These are phyloP conservation scores for Coelastrella sp. DNA, from an alignment of 139 green algal genomes.

Conservation along the genomic window DNA sequence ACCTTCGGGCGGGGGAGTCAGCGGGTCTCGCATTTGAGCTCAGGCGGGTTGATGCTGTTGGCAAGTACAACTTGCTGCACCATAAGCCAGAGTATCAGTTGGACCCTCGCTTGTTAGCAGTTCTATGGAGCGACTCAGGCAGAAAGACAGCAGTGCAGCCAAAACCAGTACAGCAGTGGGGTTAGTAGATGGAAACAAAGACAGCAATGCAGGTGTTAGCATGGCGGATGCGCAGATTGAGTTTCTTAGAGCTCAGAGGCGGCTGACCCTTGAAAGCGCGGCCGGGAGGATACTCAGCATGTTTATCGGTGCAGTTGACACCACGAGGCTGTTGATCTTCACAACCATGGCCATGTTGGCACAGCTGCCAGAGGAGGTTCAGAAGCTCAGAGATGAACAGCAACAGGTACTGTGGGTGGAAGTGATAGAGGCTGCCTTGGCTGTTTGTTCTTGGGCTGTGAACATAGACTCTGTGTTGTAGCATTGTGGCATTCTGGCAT, in stretches of 20 bases:
- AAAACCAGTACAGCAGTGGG: neutral
- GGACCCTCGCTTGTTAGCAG: neutral
- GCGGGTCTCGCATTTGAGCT: neutral
- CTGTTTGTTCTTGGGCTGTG: no score
- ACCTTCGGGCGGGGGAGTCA: neutral
- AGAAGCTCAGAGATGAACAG: slow-evolving; percentile 37
- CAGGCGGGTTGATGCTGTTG: no score
- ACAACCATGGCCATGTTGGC: neutral
- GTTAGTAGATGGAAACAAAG: neutral
- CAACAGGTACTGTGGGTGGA: no score
- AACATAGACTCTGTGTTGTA: no score
- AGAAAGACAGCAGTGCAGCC: neutral
- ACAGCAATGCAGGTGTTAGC: neutral
- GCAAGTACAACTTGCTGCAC: neutral
- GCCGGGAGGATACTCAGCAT: slow-evolving; percentile 10
- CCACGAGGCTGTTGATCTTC: slow-evolving; percentile 16
- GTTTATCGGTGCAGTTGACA: slow-evolving; percentile 28
- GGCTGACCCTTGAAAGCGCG: neutral
- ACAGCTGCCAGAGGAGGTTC: slow-evolving; percentile 41
- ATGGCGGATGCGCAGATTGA: slow-evolving; percentile 6
- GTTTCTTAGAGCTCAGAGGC: neutral
- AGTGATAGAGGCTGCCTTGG: no score
- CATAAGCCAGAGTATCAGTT: neutral
- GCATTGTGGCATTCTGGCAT: no score
- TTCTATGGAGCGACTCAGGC: neutral